Percentiles rank a stretch among this genome's conserved stretches.
Evolutionary conservation across 129 eudicot genomes (phyloP).

Genomic region (Logfia minima): DNA sequence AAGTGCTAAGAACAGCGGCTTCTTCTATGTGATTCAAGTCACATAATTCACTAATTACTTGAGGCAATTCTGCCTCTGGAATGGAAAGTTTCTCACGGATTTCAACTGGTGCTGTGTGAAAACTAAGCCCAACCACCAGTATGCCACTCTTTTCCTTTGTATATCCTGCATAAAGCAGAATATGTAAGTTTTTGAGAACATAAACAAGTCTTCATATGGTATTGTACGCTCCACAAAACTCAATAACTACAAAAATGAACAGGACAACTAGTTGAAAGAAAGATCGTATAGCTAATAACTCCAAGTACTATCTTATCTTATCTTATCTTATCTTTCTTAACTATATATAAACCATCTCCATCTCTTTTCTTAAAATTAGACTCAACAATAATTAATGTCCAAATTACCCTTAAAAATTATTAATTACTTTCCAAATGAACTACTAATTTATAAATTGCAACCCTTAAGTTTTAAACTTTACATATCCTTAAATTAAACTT

Average conservation of each 20-base stretch:
- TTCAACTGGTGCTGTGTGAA: slow-evolving; percentile 83
- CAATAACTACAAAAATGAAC: neutral
- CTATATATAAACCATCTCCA: no score
- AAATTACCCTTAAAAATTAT: no score
- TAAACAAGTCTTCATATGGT: slow-evolving; percentile 20
- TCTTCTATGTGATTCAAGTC: slow-evolving; percentile 77
- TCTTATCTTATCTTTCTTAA: no score
- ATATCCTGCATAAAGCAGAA: slow-evolving; percentile 51
- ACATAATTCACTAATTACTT: slow-evolving; percentile 71
- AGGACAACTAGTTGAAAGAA: slow-evolving; percentile 1
- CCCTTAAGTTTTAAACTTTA: no score
- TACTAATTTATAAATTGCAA: no score
- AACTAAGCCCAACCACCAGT: slow-evolving; percentile 70
- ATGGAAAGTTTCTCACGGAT: slow-evolving; percentile 89
- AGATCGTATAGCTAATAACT: neutral
- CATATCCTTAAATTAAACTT: no score
- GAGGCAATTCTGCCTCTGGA: slow-evolving; percentile 77
- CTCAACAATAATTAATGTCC: no score
- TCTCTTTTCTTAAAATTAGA: no score
- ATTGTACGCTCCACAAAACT: neutral
- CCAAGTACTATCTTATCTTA: no score
- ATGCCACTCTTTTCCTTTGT: slow-evolving; percentile 82
- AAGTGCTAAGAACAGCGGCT: slow-evolving; percentile 89
- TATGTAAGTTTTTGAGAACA: slow-evolving; percentile 5
- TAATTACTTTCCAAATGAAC: no score